Conservation (phyloP, 768 basidiomycete species). For the Boletus vermiculosoides region DNA sequence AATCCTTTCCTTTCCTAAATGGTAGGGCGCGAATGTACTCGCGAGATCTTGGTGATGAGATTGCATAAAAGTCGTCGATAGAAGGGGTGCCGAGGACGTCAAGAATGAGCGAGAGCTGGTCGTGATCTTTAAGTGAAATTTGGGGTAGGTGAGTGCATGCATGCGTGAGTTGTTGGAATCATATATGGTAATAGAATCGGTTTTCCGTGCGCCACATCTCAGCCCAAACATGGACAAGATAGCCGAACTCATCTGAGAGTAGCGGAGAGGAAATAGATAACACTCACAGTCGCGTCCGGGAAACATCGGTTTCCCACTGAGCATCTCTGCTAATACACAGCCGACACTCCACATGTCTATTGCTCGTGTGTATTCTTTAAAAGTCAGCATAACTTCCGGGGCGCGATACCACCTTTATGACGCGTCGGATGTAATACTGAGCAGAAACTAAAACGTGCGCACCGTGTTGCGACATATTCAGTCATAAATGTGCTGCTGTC, state of each 20-base stretch:
- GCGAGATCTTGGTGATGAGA: constrained; percentile 73
- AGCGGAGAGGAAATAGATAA: not conserved
- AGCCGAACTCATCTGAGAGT: not conserved
- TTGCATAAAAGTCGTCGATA: constrained; percentile 94
- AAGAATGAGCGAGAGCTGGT: constrained; percentile 89
- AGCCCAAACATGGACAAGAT: not conserved
- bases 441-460: constrained; percentile 3
- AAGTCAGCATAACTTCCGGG: constrained; percentile 97
- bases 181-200: not conserved
- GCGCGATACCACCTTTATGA: constrained; percentile 86
- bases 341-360: constrained; percentile 89
- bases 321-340: constrained; percentile 88
- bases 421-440: not conserved
- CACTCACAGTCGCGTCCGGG: constrained; percentile 85
- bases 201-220: not conserved
- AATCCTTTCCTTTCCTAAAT: constrained; percentile 77
- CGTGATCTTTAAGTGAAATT: constrained; percentile 60
- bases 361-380: constrained; percentile 90
- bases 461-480: constrained; percentile 96
- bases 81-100: constrained; percentile 91
- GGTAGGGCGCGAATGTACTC: constrained; percentile 89
- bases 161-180: not conserved
- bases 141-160: not conserved
- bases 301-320: constrained; percentile 88
- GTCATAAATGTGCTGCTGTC: constrained; percentile 83